Percentiles rank a stretch among this genome's conserved stretches.
Conservation (phyloP, 2,329 filamentous ascomycete species). For the Aureobasidium sp. region DNA sequence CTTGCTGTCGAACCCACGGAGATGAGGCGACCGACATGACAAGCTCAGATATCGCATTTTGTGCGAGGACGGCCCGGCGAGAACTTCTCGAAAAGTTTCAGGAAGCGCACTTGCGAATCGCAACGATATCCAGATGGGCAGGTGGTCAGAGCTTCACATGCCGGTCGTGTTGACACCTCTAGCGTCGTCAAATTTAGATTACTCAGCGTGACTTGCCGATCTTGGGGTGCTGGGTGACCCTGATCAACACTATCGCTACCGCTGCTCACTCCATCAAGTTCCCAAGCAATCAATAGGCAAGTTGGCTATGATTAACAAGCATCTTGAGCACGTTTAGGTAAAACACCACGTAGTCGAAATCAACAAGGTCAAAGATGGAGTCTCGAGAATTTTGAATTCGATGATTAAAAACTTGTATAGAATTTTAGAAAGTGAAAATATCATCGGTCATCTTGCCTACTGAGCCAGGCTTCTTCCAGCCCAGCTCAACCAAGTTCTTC, state of each 20-base stretch:
- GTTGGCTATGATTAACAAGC: no score
- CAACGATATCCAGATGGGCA: neutral
- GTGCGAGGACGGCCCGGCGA: neutral
- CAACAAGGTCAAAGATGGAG: neutral
- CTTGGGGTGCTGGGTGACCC: neutral
- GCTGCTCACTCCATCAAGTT: neutral
- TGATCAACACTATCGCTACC: neutral
- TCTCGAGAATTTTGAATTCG: no score
- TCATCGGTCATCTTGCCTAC: conserved; percentile 96
- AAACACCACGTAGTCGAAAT: neutral
- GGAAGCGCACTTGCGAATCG: conserved; percentile 2
- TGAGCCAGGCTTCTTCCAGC: conserved; percentile 80
- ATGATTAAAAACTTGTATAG: no score
- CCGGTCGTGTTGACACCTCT: neutral
- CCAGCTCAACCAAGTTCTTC: conserved; percentile 46
- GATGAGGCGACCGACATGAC: neutral
- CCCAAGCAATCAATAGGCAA: no score
- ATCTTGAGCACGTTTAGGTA: no score
- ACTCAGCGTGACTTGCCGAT: no score
- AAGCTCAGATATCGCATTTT: neutral
- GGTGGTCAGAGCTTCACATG: neutral
- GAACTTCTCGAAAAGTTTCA: conserved; percentile 5
- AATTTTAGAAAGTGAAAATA: conserved; percentile 77
- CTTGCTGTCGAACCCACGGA: neutral
- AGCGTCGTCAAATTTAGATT: neutral